Conservation (phyloP, 2,329 filamentous ascomycete genomes). For the Clarireedia sp. region DNA sequence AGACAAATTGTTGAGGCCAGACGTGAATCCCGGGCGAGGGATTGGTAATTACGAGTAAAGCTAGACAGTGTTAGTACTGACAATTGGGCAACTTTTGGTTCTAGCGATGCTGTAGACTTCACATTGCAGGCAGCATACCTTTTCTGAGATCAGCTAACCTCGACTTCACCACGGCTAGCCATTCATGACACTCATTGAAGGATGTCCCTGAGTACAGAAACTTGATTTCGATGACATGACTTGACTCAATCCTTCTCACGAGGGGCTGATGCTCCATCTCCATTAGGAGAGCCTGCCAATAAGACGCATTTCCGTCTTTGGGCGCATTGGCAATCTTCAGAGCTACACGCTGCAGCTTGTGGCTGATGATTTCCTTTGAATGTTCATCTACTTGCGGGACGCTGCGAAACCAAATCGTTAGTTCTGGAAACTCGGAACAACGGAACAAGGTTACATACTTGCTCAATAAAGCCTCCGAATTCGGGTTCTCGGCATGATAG, state of each 20-base stretch:
- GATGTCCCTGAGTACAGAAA: conserved; percentile 15
- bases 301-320: not conserved
- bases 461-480: not conserved
- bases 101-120: no score
- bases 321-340: no score
- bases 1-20: conserved; percentile 16
- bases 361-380: no score
- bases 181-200: conserved; percentile 11
- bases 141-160: conserved; percentile 12
- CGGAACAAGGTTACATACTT: not conserved
- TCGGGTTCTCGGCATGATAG: not conserved
- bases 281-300: not conserved
- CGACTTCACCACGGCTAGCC: conserved; percentile 14
- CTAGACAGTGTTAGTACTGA: not conserved
- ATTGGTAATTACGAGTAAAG: not conserved
- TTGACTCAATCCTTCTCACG: not conserved
- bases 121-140: conserved; percentile 7
- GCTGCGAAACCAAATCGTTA: not conserved
- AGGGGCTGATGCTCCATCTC: not conserved
- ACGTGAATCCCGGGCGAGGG: not conserved
- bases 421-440: not conserved
- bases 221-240: conserved; percentile 6
- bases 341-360: no score
- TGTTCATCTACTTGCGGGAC: no score
- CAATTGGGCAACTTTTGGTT: not conserved